These are phyloP conservation scores for Candida gorgasii DNA, from an alignment of 805 yeast genomes.

Conservation along the genomic window DNA sequence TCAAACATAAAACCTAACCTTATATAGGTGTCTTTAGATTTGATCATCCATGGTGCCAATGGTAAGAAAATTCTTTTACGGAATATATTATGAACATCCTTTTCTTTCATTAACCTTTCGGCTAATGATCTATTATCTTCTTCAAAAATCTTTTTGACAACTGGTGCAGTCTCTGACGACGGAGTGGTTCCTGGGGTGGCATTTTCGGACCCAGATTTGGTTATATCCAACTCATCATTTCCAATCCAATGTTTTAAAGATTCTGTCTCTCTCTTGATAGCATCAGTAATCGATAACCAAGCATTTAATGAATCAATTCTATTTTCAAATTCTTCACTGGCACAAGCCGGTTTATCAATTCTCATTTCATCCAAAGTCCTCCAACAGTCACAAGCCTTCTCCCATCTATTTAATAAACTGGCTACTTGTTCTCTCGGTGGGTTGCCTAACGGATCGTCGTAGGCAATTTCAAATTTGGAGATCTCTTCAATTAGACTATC, in stretches of 20 bases:
- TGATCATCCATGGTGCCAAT: constrained; percentile 77
- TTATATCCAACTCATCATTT: constrained; percentile 71
- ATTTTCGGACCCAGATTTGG: constrained; percentile 31
- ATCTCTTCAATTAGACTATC: constrained; percentile 74
- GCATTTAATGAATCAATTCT: constrained; percentile 77
- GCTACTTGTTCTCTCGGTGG: constrained; percentile 51
- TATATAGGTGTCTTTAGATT: constrained; percentile 72
- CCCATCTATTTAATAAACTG: constrained; percentile 58
- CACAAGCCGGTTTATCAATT: constrained; percentile 71
- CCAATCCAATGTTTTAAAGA: constrained; percentile 81
- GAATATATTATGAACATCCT: constrained; percentile 71
- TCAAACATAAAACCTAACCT: constrained; percentile 62
- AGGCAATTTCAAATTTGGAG: constrained; percentile 57
- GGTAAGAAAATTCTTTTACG: constrained; percentile 65
- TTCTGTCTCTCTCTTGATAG: constrained; percentile 61
- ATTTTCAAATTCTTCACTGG: constrained; percentile 59
- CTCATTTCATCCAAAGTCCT: constrained; percentile 75
- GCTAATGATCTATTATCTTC: constrained; percentile 72
- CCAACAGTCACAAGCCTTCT: constrained; percentile 75
- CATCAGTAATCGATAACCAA: constrained; percentile 76
- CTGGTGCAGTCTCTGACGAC: constrained; percentile 14
- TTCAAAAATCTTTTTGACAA: constrained; percentile 43
- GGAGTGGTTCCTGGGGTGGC: constrained; percentile 19
- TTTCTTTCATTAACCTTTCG: constrained; percentile 78
- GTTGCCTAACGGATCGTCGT: constrained; percentile 31